A percentile compares a stretch with the other conserved stretches of the same genome.
These are phyloP conservation scores for Mycena galopus DNA, from an alignment of 768 basidiomycete species.

Conservation along the genomic window DNA sequence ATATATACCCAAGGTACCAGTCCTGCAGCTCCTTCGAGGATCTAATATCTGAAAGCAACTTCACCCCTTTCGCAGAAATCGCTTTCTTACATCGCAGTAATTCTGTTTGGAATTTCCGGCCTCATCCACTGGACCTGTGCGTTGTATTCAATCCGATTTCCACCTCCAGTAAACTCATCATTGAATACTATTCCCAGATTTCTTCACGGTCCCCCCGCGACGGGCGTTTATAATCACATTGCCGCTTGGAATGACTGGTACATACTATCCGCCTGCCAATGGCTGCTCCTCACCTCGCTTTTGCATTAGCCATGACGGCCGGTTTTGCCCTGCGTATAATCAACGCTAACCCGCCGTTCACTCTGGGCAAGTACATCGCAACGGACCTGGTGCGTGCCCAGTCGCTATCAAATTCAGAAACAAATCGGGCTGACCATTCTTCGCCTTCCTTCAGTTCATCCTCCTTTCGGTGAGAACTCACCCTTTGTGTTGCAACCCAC, in stretches of 20 bases:
- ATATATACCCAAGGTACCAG: no score
- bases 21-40: no score
- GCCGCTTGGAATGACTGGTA: conserved; percentile 36
- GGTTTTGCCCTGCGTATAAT: conserved; percentile 23
- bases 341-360: conserved; percentile 4
- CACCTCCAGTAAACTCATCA: neutral
- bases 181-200: neutral
- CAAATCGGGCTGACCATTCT: neutral
- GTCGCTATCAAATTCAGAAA: neutral
- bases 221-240: conserved; percentile 32
- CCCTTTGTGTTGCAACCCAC: neutral
- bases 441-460: conserved; percentile 29
- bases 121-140: conserved; percentile 32
- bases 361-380: conserved; percentile 15
- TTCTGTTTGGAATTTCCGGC: conserved; percentile 22
- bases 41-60: no score
- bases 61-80: conserved; percentile 23
- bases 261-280: neutral
- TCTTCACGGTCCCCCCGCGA: neutral
- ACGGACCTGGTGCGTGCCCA: conserved; percentile 20
- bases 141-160: neutral
- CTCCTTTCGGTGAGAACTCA: conserved; percentile 28
- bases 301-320: conserved; percentile 11
- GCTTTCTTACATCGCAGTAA: conserved; percentile 21
- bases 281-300: neutral